These are phyloP conservation scores for Aspergillus homomorphus DNA, from an alignment of 495 filamentous ascomycete species.

Conservation along the genomic window DNA sequence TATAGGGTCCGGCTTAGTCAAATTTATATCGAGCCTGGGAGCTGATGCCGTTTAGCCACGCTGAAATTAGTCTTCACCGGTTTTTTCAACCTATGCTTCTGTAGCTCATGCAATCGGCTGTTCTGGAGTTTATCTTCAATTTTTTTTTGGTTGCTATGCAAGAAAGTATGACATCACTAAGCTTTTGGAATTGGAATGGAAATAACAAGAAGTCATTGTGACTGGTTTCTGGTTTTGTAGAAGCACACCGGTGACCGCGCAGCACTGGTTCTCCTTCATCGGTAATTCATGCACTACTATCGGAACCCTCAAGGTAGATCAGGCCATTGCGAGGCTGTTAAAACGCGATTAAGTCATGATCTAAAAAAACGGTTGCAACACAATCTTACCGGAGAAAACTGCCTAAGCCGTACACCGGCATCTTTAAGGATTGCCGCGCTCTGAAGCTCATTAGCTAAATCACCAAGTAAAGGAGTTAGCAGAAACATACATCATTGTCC, in stretches of 20 bases:
- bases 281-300: neutral
- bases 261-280: too few relatives aligned
- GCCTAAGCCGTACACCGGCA: slow-evolving; percentile 73
- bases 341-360: slow-evolving; percentile 4
- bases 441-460: slow-evolving; percentile 30
- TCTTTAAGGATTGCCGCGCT: slow-evolving; percentile 74
- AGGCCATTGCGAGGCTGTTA: slow-evolving; percentile 48
- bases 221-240: neutral
- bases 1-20: too few relatives aligned
- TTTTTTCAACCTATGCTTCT: too few relatives aligned
- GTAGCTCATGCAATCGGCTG: too few relatives aligned
- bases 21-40: too few relatives aligned
- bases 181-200: too few relatives aligned
- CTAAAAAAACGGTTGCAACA: neutral
- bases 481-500: slow-evolving; percentile 59
- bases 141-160: too few relatives aligned
- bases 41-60: too few relatives aligned
- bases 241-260: neutral
- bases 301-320: slow-evolving; percentile 37
- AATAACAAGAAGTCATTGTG: too few relatives aligned
- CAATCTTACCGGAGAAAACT: slow-evolving; percentile 71
- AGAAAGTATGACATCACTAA: too few relatives aligned
- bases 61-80: too few relatives aligned
- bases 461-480: neutral
- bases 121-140: too few relatives aligned